phyloP scores from a whole-genome alignment of 306 rosid genomes.

The Vigna nakashimae region DNA sequence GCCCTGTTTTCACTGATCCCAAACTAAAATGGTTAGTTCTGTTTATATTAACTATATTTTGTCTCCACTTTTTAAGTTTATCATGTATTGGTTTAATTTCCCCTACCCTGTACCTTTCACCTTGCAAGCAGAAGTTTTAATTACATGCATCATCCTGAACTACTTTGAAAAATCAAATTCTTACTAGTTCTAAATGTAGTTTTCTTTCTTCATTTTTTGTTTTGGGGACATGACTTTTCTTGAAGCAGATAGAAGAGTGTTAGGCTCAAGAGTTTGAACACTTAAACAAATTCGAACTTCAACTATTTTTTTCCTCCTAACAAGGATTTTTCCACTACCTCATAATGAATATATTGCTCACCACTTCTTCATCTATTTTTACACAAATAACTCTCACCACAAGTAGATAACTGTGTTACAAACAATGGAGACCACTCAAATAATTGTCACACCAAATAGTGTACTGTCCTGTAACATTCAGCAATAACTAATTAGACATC shows the following conservation, averaged over 20 bases:
- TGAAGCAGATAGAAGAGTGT: constrained; percentile 9
- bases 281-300: not conserved
- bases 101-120: not conserved
- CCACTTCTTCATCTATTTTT: too few species aligned
- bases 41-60: constrained; percentile 26
- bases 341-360: not conserved
- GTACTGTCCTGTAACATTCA: not conserved
- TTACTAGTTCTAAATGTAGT: not conserved
- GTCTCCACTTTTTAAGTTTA: constrained; percentile 6
- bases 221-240: not conserved
- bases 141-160: not conserved
- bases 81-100: not conserved
- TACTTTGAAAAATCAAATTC: constrained; percentile 4
- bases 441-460: not conserved
- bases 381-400: not conserved
- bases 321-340: not conserved
- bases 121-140: not conserved
- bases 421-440: not conserved
- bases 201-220: constrained; percentile 5
- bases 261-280: not conserved
- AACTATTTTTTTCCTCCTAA: not conserved
- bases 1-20: constrained; percentile 95
- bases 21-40: constrained; percentile 89
- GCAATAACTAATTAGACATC: not conserved
- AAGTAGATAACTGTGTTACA: too few species aligned